Evolutionary conservation across 352 stramenopile species (phyloP), one percentile per base, ranked within the genome.

Genomic region (Phytopythium cucurbitacearum): DNA sequence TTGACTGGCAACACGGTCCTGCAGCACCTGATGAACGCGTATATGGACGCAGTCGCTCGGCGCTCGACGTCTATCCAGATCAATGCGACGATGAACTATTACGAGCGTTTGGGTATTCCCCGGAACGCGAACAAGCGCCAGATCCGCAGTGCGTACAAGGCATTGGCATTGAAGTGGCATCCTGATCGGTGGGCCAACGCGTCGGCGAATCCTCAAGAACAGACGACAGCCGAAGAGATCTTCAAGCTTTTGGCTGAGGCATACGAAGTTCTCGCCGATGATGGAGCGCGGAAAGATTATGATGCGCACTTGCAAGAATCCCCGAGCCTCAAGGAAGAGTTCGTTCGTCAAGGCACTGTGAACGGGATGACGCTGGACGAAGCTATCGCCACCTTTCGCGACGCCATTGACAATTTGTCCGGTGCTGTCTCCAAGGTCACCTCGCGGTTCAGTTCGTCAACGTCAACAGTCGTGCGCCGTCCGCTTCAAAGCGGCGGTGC

Each of bases 211-310:
- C 56, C 78, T 4, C 60, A 80, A 32, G 83, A 94, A 52, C 68
- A 82, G 46, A 65, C 84, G 11, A 81, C 79, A 16, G 83, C 81
- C 7, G 83, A 93, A 41, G 65, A 85, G 37, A 73, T 89, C 13
- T 95, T 95, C 50, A 95, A 95, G 54, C 54, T 95, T 5, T 59
- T 94, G 13, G 85, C 85, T 10, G 85, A 94, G 59, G 76, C 85
- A 6, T 93, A 95, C 41, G 85, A 95, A 57, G 76, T 91, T 13
- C 49, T 95, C 2, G 87, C 82, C 7, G 82, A 95, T 51, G 41
- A 64, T 11, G 64, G 80, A 33, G 72, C 77, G 13, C 68, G 83
- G 13, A 71, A 79, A 28, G 61, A 60, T 6, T 95, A 95, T 39
- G 85, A 95, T 53, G 60, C 51, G 1, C 73, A 89, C 35, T 34